These are phyloP conservation scores for Diplocarpon mali DNA, from an alignment of 2,329 filamentous ascomycete species.

Conservation along the genomic window DNA sequence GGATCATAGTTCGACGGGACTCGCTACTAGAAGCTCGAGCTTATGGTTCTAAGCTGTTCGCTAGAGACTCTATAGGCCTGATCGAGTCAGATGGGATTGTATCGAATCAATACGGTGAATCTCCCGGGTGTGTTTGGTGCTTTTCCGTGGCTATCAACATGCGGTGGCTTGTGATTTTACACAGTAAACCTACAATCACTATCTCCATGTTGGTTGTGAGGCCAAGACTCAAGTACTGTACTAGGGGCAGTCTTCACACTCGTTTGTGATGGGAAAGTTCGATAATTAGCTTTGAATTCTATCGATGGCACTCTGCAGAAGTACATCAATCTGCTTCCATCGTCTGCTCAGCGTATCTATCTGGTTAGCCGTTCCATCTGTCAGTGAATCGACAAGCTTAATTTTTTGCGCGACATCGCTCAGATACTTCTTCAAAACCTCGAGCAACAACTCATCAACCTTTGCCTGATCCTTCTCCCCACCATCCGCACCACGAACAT, in stretches of 20 bases:
- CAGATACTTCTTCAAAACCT: conserved; percentile 13
- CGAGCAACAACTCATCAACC: conserved; percentile 31
- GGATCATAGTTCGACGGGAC: not conserved
- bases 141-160: not conserved
- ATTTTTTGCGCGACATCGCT: conserved; percentile 9
- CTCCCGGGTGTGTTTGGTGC: not conserved
- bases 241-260: not conserved
- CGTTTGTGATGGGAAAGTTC: not conserved
- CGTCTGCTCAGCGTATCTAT: conserved; percentile 14
- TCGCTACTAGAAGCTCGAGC: conserved; percentile 15
- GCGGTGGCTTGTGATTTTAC: not conserved
- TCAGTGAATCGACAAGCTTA: conserved; percentile 4
- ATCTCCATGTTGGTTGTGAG: not conserved
- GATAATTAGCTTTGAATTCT: conserved; percentile 10
- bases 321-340: conserved; percentile 18
- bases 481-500: conserved; percentile 36
- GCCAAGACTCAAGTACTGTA: not conserved
- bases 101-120: not conserved
- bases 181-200: not conserved
- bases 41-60: conserved; percentile 11
- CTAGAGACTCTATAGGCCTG: no score
- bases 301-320: conserved; percentile 12
- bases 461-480: conserved; percentile 32
- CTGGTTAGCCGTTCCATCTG: conserved; percentile 12
- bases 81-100: not conserved